Percentiles rank a stretch among this genome's conserved stretches.
These are phyloP conservation scores for Canna indica DNA, from an alignment of 176 grass and related monocot genomes.

Conservation along the genomic window DNA sequence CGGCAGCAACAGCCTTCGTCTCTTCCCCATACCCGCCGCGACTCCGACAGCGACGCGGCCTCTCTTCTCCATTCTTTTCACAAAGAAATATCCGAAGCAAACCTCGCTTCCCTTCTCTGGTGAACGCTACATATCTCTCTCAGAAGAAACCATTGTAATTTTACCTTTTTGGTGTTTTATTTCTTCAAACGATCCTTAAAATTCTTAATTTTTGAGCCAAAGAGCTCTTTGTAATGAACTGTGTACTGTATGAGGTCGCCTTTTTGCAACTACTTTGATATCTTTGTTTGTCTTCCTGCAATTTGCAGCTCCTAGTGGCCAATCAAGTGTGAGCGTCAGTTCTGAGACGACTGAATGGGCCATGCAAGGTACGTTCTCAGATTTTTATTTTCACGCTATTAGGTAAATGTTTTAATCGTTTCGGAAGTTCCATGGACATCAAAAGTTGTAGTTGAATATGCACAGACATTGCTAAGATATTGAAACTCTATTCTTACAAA, in stretches of 20 bases:
- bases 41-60: not conserved
- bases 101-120: not conserved
- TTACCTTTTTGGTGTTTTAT: constrained; percentile 16
- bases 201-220: constrained; percentile 27
- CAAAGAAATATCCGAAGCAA: not conserved
- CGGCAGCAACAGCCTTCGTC: not conserved
- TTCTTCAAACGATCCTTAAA: constrained; percentile 26
- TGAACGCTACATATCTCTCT: constrained; percentile 5
- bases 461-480: not conserved
- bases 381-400: too few species aligned
- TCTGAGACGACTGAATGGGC: constrained; percentile 65
- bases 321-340: constrained; percentile 45
- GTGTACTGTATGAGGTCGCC: not conserved
- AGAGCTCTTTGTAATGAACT: not conserved
- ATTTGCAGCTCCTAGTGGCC: constrained; percentile 44
- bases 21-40: not conserved
- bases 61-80: not conserved
- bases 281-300: constrained; percentile 34
- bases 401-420: not conserved
- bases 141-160: not conserved
- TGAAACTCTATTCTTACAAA: not conserved
- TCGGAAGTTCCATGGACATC: not conserved
- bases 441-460: not conserved
- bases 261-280: not conserved
- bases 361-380: constrained; percentile 56